Evolutionary conservation across 179 eudicot species (phyloP), one percentile per base, ranked within the genome.

Genomic region (Heliamphora pulchella): DNA sequence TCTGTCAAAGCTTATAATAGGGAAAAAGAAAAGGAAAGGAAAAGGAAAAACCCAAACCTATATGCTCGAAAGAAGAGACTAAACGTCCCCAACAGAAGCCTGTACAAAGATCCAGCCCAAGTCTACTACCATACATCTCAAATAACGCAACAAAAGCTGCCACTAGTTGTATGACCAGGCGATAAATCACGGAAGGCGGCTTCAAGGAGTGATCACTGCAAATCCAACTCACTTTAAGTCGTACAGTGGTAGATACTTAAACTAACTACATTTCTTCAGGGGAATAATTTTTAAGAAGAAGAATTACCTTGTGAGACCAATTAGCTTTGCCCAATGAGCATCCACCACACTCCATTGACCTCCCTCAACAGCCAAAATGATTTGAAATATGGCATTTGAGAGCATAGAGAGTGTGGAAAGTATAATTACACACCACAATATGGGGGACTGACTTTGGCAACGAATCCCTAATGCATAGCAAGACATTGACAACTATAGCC

Each of bases 271-370:
- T 11, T 18, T 51, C n/a, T 67, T 76, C 18, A 43, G 18, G 44
- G 41, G 54, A 11, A 43, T 54, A 11, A 54, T 54, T 7, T 54
- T 8, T 14, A 54, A 54, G 11, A 54, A 50, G 2, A 75, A 39
- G 18, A 54, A 3, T 6, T 86, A 91, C 90, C 88, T 80, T 81
- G 80, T 79, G 71, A 91, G 59, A 57, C 94, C 91, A 66, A 85
- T 63, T 57, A 91, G 87, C 83, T 85, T 86, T 81, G 81, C 86
- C 94, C 94, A 91, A 43, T 78, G 81, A 67, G 86, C 74, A 80
- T 85, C 87, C 9, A 70, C 81, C 71, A 79, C 64, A 76, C 82
- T 74, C 88, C 91, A 88, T 54, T 87, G 71, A 7, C 66, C 88
- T 68, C 87, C 86, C 83, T 84, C 83, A 83, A 86, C 76, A 64